These are phyloP conservation scores for Cairneyella variabilis DNA, from an alignment of 495 filamentous ascomycete species.

Conservation along the genomic window DNA sequence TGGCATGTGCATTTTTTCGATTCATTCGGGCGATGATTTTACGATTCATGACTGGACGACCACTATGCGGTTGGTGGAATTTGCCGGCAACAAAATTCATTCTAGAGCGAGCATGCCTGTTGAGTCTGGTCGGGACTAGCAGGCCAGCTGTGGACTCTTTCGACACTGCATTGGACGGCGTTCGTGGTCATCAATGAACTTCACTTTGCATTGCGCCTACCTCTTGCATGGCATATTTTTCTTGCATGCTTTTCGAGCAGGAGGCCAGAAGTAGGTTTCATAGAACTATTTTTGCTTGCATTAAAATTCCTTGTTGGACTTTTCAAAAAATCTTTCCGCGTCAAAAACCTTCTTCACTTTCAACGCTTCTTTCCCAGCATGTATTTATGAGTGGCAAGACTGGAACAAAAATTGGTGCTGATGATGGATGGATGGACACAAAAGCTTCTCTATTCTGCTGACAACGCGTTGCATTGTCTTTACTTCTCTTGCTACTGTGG, in stretches of 20 bases:
- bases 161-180: neutral
- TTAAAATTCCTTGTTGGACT: neutral
- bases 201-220: neutral
- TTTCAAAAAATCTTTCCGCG: neutral
- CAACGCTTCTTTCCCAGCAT: neutral
- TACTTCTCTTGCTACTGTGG: too few relatives aligned
- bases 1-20: too few relatives aligned
- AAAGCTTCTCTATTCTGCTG: too few relatives aligned
- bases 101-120: neutral
- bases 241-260: neutral
- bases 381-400: neutral
- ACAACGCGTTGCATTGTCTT: too few relatives aligned
- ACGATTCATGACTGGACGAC: constrained; percentile 15
- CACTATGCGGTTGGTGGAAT: neutral
- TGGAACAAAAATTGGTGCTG: neutral
- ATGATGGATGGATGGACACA: too few relatives aligned
- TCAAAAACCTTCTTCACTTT: too few relatives aligned
- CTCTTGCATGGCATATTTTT: neutral
- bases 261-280: neutral
- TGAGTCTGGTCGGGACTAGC: neutral
- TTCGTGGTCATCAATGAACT: neutral
- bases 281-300: neutral
- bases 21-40: constrained; percentile 20
- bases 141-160: neutral
- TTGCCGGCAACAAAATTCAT: too few relatives aligned